phyloP scores from a whole-genome alignment of 768 basidiomycete genomes.

The Boletus pseudo-olivaceus region DNA sequence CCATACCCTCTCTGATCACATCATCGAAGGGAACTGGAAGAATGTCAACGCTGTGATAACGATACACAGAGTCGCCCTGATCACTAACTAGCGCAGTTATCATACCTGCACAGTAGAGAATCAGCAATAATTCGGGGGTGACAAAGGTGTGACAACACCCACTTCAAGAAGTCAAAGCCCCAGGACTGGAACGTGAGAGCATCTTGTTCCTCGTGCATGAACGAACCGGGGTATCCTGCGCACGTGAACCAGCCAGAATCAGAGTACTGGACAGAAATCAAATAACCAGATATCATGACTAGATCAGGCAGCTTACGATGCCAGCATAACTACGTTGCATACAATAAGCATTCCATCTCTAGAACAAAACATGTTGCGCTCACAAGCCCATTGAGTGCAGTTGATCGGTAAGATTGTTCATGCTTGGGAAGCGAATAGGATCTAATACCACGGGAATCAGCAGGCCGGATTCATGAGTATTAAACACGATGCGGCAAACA shows the following conservation, averaged over 20 bases:
- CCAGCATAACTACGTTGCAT: slow-evolving; percentile 46
- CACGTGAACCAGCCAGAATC: slow-evolving; percentile 71
- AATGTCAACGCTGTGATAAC: not conserved
- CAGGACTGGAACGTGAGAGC: slow-evolving; percentile 54
- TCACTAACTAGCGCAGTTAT: slow-evolving; percentile 53
- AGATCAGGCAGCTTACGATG: slow-evolving; percentile 40
- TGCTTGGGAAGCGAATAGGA: slow-evolving; percentile 49
- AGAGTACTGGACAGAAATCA: slow-evolving; percentile 43
- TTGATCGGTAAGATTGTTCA: slow-evolving; percentile 51
- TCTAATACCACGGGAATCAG: slow-evolving; percentile 31
- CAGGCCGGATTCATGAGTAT: not conserved
- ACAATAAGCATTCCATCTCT: slow-evolving; percentile 2
- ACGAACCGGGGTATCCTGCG: slow-evolving; percentile 58
- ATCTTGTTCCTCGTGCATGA: slow-evolving; percentile 58
- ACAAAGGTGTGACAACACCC: slow-evolving; percentile 14
- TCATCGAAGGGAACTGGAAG: slow-evolving; percentile 51
- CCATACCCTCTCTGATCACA: slow-evolving; percentile 49
- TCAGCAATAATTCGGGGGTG: not conserved
- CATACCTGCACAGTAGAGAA: slow-evolving; percentile 39
- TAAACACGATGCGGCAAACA: not conserved
- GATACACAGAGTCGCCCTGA: not conserved
- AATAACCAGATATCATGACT: not conserved
- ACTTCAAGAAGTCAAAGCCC: slow-evolving; percentile 68
- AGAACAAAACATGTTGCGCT: slow-evolving; percentile 14
- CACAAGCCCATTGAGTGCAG: slow-evolving; percentile 57